These are phyloP conservation scores for Podochytrium sp. DNA, from an alignment of 192 early-diverging fungal genomes.

Conservation along the genomic window DNA sequence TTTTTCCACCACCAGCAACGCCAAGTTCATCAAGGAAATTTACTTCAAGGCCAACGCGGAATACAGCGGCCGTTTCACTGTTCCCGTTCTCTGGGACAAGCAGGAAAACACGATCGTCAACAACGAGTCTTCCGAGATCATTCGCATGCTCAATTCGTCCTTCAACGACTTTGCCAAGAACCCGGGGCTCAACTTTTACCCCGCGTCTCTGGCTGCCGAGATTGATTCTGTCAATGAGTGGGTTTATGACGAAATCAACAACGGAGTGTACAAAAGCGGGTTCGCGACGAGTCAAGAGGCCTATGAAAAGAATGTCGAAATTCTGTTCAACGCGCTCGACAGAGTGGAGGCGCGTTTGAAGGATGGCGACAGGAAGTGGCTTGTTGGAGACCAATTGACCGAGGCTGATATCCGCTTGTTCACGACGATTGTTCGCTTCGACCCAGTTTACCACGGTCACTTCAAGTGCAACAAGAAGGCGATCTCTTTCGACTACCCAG, in stretches of 20 bases:
- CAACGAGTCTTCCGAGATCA: conserved; percentile 97
- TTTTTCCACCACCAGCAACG: conserved; percentile 35
- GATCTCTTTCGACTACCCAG: conserved; percentile 87
- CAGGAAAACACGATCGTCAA: conserved; percentile 86
- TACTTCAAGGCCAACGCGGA: conserved; percentile 90
- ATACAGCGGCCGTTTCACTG: conserved; percentile 63
- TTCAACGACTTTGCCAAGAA: conserved; percentile 76
- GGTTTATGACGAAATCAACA: conserved; percentile 95
- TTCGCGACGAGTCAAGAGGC: conserved; percentile 88
- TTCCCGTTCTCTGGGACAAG: conserved; percentile 97
- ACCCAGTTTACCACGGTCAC: conserved; percentile 89
- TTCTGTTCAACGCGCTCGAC: conserved; percentile 80
- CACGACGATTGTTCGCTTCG: conserved; percentile 94
- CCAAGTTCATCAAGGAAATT: conserved; percentile 79
- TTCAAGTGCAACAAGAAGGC: conserved; percentile 93
- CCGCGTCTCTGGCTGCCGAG: conserved; percentile 67
- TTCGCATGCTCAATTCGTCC: conserved; percentile 85
- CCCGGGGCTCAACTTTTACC: conserved; percentile 60
- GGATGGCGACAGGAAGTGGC: conserved; percentile 62
- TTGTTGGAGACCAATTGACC: conserved; percentile 81
- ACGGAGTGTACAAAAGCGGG: conserved; percentile 93
- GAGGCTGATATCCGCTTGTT: conserved; percentile 95
- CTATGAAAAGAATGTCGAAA: conserved; percentile 76
- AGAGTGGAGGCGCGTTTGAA: conserved; percentile 78
- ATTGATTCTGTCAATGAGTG: conserved; percentile 90